These are phyloP conservation scores for Zygosaccharomyces gambellarensis DNA, from an alignment of 805 yeast species.

Conservation along the genomic window DNA sequence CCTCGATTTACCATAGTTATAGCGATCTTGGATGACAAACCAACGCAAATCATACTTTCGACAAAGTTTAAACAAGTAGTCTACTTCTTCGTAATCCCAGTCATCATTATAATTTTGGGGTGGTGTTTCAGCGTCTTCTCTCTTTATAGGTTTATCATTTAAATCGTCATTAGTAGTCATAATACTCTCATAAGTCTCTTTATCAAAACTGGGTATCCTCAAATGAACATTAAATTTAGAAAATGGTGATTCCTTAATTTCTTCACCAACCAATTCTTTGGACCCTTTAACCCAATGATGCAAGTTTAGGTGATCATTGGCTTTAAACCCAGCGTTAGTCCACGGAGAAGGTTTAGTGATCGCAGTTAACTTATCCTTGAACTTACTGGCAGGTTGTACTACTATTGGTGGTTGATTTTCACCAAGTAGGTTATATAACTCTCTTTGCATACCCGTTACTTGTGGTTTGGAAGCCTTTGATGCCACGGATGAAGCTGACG, in stretches of 20 bases:
- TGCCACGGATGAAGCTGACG: slow-evolving; percentile 11
- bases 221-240: slow-evolving; percentile 67
- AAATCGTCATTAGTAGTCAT: slow-evolving; percentile 38
- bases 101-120: slow-evolving; percentile 13
- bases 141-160: slow-evolving; percentile 26
- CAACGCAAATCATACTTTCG: slow-evolving; percentile 50
- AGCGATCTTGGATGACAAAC: slow-evolving; percentile 62
- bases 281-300: slow-evolving; percentile 87
- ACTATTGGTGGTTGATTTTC: slow-evolving; percentile 84
- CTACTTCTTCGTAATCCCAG: slow-evolving; percentile 79
- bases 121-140: slow-evolving; percentile 7
- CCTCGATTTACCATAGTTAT: slow-evolving; percentile 35
- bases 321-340: slow-evolving; percentile 62
- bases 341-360: slow-evolving; percentile 73
- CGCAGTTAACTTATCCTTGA: slow-evolving; percentile 60
- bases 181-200: slow-evolving; percentile 54
- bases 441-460: slow-evolving; percentile 78
- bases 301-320: slow-evolving; percentile 52
- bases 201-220: slow-evolving; percentile 62
- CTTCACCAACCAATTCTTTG: slow-evolving; percentile 37
- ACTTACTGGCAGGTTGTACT: slow-evolving; percentile 45
- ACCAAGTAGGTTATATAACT: slow-evolving; percentile 81
- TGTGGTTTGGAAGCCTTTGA: slow-evolving; percentile 21
- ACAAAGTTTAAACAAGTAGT: slow-evolving; percentile 69
- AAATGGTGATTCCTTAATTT: slow-evolving; percentile 47